phyloP scores from a whole-genome alignment of 129 eudicot species.

The Solidago caesia region DNA sequence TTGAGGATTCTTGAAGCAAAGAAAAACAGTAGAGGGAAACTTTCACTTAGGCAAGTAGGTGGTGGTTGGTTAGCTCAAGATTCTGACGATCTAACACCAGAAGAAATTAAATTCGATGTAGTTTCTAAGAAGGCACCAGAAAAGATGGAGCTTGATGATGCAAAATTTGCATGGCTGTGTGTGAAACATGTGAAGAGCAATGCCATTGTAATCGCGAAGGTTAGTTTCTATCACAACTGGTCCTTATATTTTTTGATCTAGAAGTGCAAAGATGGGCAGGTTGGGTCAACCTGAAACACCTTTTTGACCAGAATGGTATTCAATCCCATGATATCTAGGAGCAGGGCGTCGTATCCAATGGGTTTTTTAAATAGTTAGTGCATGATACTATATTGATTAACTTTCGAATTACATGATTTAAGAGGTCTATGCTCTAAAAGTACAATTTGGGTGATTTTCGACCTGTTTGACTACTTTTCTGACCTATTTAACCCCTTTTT shows the following conservation, averaged over 20 bases:
- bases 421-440: not conserved
- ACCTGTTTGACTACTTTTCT: not conserved
- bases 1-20: constrained; percentile 92
- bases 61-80: constrained; percentile 99
- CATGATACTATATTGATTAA: not conserved
- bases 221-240: constrained; percentile 18
- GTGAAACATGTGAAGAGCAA: constrained; percentile 97
- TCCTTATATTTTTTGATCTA: not conserved
- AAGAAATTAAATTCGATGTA: constrained; percentile 65
- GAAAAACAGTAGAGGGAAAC: constrained; percentile 74
- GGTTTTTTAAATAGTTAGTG: no score
- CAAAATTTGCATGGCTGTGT: constrained; percentile 88
- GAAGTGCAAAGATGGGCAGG: not conserved
- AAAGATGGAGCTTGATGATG: constrained; percentile 67
- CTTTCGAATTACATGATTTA: not conserved
- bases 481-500: not conserved
- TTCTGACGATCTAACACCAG: constrained; percentile 86
- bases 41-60: constrained; percentile 95
- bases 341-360: no score
- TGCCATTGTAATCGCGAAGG: constrained; percentile 96
- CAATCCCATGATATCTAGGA: not conserved
- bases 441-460: not conserved
- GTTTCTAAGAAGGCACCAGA: constrained; percentile 67
- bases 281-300: not conserved
- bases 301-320: not conserved